Evolutionary conservation across 306 rosid species (phyloP), one percentile per base, ranked within the genome.

Genomic region (Abrus pulchellus): DNA sequence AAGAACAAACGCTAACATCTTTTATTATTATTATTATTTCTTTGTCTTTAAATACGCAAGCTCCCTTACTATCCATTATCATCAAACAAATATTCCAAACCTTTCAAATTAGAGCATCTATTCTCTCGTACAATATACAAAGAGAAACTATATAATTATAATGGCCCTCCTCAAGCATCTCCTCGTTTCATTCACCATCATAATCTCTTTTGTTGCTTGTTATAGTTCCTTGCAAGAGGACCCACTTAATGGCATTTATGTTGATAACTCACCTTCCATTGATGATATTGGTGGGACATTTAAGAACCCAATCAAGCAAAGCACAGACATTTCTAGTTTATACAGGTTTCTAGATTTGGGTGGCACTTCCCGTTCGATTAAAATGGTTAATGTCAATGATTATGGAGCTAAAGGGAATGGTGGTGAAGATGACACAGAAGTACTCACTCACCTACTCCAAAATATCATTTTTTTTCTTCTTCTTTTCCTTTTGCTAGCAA

Each of bases 371-470:
- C 14, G 32, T 48, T 72, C 63, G 0, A 76, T 13, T 68, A 50
- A 67, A 79, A 72, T 40, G 9, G 81, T 92, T 59, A 86, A 77
- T 82, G 95, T 90, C 36, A 43, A 62, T 54, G 86, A 90, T 72
- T 89, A 76, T 80, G 95, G 97, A 82, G 97, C 93, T 36, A 38
- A 76, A 60, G 91, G 95, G 50, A 83, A 88, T 83, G 89, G 91
- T 66, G 2, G 3, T 28, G 11, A 75, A 38, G 91, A 90, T 72
- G 90, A 92, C 59, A 81, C 95, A 20, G 9, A 86, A 90, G 97
- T 92, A 83, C 52, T 44, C 29, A 74, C 40, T 47, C 27, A 57
- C 33, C 8, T 9, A 5, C 41, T 56, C 56, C 56, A 27, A 48
- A 20, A 56, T 29, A 20, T 54, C 12, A 43, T 56, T 14, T 7